Conservation (phyloP, 371 early-diverging fungal genomes). For the Dichotomocladium elegans region DNA sequence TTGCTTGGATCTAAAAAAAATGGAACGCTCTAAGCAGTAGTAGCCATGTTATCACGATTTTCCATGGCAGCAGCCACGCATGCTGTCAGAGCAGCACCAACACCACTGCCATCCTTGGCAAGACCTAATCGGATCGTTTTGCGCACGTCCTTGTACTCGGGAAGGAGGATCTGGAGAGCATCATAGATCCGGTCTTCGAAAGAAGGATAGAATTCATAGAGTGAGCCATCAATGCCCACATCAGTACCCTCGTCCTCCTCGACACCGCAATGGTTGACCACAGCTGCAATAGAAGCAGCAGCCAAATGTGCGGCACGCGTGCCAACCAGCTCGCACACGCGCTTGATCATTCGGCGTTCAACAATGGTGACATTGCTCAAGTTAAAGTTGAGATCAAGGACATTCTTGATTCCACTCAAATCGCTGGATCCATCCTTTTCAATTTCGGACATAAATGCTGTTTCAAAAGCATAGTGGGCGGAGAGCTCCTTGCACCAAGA, state of each 20-base stretch:
- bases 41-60: not conserved
- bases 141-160: slow-evolving; percentile 27
- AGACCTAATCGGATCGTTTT: slow-evolving; percentile 61
- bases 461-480: slow-evolving; percentile 79
- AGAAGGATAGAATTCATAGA: slow-evolving; percentile 91
- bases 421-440: slow-evolving; percentile 75
- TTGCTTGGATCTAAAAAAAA: too few relatives aligned
- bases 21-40: not conserved
- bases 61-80: slow-evolving; percentile 45
- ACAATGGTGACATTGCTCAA: slow-evolving; percentile 59
- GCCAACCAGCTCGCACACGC: slow-evolving; percentile 83
- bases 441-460: slow-evolving; percentile 89
- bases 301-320: slow-evolving; percentile 85
- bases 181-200: slow-evolving; percentile 78
- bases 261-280: slow-evolving; percentile 65
- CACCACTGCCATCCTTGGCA: slow-evolving; percentile 52
- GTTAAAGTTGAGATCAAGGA: slow-evolving; percentile 75
- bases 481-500: slow-evolving; percentile 64
- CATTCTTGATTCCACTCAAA: slow-evolving; percentile 60
- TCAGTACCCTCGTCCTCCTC: slow-evolving; percentile 52
- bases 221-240: slow-evolving; percentile 91
- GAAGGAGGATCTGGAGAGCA: slow-evolving; percentile 66
- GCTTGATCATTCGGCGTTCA: slow-evolving; percentile 81
- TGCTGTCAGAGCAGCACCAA: slow-evolving; percentile 48
- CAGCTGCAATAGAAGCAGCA: slow-evolving; percentile 80